These are phyloP conservation scores for Blechomonas ayalai DNA, from an alignment of 208 protist genomes.

Conservation along the genomic window DNA sequence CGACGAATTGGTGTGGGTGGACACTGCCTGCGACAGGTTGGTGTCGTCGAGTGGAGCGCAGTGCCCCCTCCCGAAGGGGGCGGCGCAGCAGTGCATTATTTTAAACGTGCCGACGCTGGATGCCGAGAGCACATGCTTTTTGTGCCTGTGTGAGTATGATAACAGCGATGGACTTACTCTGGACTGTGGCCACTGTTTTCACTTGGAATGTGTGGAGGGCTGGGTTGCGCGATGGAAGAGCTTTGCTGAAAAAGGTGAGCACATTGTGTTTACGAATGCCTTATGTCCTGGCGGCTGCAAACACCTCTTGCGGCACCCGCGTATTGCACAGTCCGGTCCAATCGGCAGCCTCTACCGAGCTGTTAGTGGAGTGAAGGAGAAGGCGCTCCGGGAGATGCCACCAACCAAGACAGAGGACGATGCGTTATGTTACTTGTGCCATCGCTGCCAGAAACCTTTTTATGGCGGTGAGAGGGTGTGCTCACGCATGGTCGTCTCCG, in stretches of 20 bases:
- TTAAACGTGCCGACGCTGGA: conserved; percentile 15
- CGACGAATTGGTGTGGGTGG: too few relatives aligned
- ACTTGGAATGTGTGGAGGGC: conserved; percentile 65
- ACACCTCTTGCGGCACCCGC: conserved; percentile 54
- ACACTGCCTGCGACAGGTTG: too few relatives aligned
- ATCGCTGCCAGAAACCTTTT: conserved; percentile 51
- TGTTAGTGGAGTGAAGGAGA: conserved; percentile 15
- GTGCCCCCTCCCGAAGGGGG: conserved; percentile 1
- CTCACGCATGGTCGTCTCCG: conserved; percentile 48
- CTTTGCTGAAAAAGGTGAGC: conserved; percentile 61
- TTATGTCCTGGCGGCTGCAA: conserved; percentile 78
- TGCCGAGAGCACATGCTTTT: conserved; percentile 36
- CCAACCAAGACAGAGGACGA: conserved; percentile 52
- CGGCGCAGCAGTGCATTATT: conserved; percentile 3
- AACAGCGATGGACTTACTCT: conserved; percentile 58
- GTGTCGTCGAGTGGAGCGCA: too few relatives aligned
- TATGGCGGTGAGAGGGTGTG: conserved; percentile 74
- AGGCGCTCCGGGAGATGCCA: conserved; percentile 13
- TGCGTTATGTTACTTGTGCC: conserved; percentile 74
- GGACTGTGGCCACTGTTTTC: conserved; percentile 82
- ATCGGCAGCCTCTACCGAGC: conserved; percentile 29
- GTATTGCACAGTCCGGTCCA: conserved; percentile 25
- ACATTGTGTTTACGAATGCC: conserved; percentile 80
- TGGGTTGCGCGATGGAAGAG: conserved; percentile 61
- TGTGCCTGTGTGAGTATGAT: conserved; percentile 82